Conservation (phyloP, 352 stramenopile species). For the Globisporangium irregulare region DNA sequence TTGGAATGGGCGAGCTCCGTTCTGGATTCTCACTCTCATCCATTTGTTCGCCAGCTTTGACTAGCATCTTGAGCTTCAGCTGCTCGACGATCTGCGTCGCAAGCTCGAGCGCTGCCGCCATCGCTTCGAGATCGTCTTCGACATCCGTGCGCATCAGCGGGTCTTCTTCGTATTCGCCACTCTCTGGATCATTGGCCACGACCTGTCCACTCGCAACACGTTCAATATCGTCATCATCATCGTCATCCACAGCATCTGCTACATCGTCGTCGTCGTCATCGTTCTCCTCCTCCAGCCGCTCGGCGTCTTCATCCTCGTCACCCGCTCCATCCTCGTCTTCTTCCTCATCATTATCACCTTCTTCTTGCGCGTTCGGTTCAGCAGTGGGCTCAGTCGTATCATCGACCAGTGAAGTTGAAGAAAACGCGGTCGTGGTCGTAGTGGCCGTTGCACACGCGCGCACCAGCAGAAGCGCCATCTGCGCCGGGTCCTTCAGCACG, state of each 20-base stretch:
- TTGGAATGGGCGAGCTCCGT: conserved; percentile 13
- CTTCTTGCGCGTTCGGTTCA: conserved; percentile 9
- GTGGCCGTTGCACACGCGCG: conserved; percentile 26
- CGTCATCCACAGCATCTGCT: conserved; percentile 36
- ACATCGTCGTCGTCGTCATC: conserved; percentile 55
- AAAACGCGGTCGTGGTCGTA: conserved; percentile 11
- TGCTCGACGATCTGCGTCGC: conserved; percentile 56
- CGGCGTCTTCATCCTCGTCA: conserved; percentile 20
- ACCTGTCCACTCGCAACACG: conserved; percentile 2
- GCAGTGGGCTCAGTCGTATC: conserved; percentile 1
- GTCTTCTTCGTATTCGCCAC: conserved; percentile 17
- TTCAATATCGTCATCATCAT: conserved; percentile 22
- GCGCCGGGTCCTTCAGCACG: conserved; percentile 37
- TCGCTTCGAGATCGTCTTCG: conserved; percentile 41
- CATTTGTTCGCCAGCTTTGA: conserved; percentile 46
- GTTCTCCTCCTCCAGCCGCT: conserved; percentile 23
- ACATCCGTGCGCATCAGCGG: conserved; percentile 5
- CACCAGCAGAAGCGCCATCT: conserved; percentile 42
- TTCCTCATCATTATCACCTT: conserved; percentile 18
- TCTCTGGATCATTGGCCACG: conserved; percentile 10
- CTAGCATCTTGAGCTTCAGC: conserved; percentile 48
- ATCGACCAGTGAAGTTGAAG: conserved; percentile 5
- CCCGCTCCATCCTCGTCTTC: conserved; percentile 1
- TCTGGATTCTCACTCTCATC: conserved; percentile 24
- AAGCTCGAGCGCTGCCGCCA: conserved; percentile 47